phyloP scores from a whole-genome alignment of 2,329 filamentous ascomycete genomes.

The Fusarium sp. region DNA sequence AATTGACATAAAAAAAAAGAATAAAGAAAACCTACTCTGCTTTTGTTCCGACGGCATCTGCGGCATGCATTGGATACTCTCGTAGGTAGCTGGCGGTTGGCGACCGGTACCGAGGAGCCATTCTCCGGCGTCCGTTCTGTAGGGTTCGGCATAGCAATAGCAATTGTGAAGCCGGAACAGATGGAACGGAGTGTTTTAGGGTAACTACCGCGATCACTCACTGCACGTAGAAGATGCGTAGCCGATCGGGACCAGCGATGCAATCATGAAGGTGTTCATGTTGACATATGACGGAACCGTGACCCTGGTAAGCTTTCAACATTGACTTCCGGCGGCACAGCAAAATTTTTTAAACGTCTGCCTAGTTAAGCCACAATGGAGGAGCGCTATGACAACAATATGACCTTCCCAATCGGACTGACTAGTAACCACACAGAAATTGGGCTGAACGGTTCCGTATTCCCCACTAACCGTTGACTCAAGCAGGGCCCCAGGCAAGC shows the following conservation, averaged over 20 bases:
- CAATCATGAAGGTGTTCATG: neutral
- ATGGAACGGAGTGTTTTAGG: neutral
- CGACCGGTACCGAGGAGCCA: neutral
- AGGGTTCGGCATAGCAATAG: neutral
- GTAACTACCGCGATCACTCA: neutral
- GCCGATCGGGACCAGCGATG: neutral
- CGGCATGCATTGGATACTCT: neutral
- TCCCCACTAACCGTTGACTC: too few relatives aligned
- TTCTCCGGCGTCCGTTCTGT: neutral
- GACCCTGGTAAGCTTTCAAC: neutral
- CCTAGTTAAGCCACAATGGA: neutral
- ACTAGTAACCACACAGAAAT: too few relatives aligned
- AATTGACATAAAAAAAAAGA: neutral
- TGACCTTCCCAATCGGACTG: too few relatives aligned
- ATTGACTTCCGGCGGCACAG: neutral
- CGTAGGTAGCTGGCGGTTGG: neutral
- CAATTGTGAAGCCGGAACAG: neutral
- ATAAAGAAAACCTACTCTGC: neutral
- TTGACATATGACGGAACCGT: neutral
- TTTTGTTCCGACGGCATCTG: neutral
- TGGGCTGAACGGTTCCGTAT: neutral
- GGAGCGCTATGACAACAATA: too few relatives aligned
- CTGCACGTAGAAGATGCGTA: neutral
- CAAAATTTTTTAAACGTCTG: neutral
- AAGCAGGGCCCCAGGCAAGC: too few relatives aligned